These are phyloP conservation scores for Pistacia atlantica DNA, from an alignment of 345 rosid species.

Conservation along the genomic window DNA sequence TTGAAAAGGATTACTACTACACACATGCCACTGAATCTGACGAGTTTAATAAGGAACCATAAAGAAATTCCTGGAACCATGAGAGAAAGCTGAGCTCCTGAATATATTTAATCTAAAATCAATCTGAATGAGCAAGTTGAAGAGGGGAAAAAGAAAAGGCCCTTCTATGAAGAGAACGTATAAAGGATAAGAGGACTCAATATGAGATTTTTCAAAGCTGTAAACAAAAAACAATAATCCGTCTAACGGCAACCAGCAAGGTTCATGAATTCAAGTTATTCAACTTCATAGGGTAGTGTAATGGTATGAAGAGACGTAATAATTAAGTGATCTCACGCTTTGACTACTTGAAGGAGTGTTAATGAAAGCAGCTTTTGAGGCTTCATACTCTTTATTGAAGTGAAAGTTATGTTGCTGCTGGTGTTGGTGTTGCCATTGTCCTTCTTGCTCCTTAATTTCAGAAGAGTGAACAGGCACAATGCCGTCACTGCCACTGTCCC, in stretches of 20 bases:
- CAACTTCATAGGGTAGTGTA: neutral
- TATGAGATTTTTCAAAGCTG: neutral
- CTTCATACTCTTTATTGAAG: slow-evolving; percentile 44
- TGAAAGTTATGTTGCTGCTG: slow-evolving; percentile 42
- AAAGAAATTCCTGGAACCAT: slow-evolving; percentile 8
- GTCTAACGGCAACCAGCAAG: neutral
- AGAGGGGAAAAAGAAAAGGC: neutral
- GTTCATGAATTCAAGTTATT: neutral
- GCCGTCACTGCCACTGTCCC: slow-evolving; percentile 56
- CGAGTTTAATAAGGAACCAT: neutral
- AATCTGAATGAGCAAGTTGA: slow-evolving; percentile 3
- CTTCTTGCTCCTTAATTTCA: slow-evolving; percentile 27
- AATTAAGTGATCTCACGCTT: slow-evolving; percentile 49
- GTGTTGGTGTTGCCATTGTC: slow-evolving; percentile 37
- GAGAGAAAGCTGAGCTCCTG: slow-evolving; percentile 17
- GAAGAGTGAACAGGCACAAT: slow-evolving; percentile 60
- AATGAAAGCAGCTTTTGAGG: slow-evolving; percentile 48
- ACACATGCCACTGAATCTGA: slow-evolving; percentile 12
- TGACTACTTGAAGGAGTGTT: slow-evolving; percentile 43
- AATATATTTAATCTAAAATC: slow-evolving; percentile 3
- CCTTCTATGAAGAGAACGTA: neutral
- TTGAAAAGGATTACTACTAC: slow-evolving; percentile 14
- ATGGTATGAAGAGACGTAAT: neutral
- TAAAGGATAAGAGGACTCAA: neutral
- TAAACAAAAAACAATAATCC: neutral